These are phyloP conservation scores for Pichia sp. DNA, from an alignment of 1,139 yeast genomes.

Conservation along the genomic window DNA sequence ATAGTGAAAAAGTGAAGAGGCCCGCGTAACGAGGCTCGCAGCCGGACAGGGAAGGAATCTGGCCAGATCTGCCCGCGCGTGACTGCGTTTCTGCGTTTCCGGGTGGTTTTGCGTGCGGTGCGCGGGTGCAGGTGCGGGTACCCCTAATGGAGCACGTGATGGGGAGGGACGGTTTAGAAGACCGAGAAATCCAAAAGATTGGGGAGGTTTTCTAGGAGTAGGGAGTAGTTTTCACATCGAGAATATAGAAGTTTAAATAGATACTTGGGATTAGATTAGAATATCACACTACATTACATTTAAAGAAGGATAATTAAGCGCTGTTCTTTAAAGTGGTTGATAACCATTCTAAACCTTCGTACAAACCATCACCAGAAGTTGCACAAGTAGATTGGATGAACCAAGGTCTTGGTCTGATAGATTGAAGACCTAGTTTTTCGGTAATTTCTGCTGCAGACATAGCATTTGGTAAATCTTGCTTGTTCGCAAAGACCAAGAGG, in stretches of 20 bases:
- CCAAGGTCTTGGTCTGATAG: constrained; percentile 86
- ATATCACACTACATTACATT: background rate
- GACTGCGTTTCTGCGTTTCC: constrained; percentile 1
- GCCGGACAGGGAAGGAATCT: too few species aligned
- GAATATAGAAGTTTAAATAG: constrained; percentile 1
- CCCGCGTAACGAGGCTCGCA: background rate
- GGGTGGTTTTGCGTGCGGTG: background rate
- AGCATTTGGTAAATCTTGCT: constrained; percentile 89
- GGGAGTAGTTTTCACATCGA: background rate
- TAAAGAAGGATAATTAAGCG: constrained; percentile 17
- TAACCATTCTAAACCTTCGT: constrained; percentile 90
- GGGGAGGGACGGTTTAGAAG: too few species aligned
- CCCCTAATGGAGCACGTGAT: too few species aligned
- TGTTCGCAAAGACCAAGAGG: constrained; percentile 82
- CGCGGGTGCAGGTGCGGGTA: constrained; percentile 4
- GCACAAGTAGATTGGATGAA: constrained; percentile 86
- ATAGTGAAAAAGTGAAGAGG: background rate
- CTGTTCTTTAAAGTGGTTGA: constrained; percentile 70
- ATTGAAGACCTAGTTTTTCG: constrained; percentile 74
- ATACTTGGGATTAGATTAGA: background rate
- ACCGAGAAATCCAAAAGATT: too few species aligned
- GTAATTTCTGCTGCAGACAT: constrained; percentile 88
- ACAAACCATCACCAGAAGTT: constrained; percentile 85
- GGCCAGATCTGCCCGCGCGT: too few species aligned
- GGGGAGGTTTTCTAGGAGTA: too few species aligned